Evolutionary conservation across 73 alveolate genomes (phyloP).

Genomic region (Paramecium octaurelia): DNA sequence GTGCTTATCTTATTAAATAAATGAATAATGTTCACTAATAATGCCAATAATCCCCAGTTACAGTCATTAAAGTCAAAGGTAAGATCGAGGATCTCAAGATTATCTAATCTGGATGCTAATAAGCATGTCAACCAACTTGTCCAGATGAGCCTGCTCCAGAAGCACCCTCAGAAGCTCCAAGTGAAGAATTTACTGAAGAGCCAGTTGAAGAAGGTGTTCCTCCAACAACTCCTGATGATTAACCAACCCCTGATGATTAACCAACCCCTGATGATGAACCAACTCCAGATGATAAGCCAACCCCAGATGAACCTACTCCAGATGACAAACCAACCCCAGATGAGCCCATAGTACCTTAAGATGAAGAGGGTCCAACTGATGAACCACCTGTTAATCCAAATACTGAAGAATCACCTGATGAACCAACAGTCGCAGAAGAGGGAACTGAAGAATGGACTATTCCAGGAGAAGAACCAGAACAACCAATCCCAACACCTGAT

Average conservation of each 20-base stretch:
- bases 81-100: constrained; percentile 35
- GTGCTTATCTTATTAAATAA: constrained; percentile 39
- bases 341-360: not conserved
- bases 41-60: not conserved
- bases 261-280: not conserved
- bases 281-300: not conserved
- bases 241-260: constrained; percentile 11
- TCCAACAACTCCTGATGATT: not conserved
- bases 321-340: not conserved
- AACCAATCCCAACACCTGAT: not conserved
- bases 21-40: not conserved
- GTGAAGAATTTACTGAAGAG: not conserved
- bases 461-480: constrained; percentile 24
- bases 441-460: not conserved
- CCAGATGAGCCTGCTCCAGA: not conserved
- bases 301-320: not conserved
- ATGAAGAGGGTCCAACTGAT: not conserved
- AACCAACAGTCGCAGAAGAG: not conserved
- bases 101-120: constrained; percentile 32
- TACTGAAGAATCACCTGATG: not conserved
- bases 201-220: constrained; percentile 19
- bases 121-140: constrained; percentile 39
- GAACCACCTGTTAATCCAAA: not conserved
- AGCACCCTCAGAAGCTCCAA: not conserved
- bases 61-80: constrained; percentile 39